Evolutionary conservation across 2,329 filamentous ascomycete genomes (phyloP), one percentile per base, ranked within the genome.

Genomic region (Fusarium sp.): DNA sequence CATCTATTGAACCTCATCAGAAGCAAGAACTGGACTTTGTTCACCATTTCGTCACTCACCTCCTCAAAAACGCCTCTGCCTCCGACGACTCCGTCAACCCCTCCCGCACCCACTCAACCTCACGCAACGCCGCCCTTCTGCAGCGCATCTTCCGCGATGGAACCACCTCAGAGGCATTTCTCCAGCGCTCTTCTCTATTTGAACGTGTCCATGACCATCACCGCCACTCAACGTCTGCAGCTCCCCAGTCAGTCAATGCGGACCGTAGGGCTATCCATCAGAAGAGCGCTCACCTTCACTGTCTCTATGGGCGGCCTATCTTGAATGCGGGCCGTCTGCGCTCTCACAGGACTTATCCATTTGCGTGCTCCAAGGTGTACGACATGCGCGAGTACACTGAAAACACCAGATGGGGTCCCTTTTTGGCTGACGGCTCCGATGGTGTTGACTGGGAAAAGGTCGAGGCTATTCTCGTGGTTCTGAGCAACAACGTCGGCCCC

Each of bases 361-460:
- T 84, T 69, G 91, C 92, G 1, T 85, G 88, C 58, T 86, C 88
- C 49, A 86, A 87, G 66, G 90, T 94, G 3, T 95, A 94, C 70
- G 91, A 94, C 74, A 79, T 94, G 51, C 83, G 91, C 1, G 84
- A 90, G 69, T 92, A 93, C 77, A 90, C 86, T 0, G 76, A 80
- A 2, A 76, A 78, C 25, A 90, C 85, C 1, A 77, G 83, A 34
- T 94, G 91, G 91, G 92, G 92, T 0, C 92, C 92, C 0, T 94
- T 92, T 73, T 80, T 85, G 73, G 81, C 86, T 54, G 91, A 93
- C 73, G 87, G 85, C 1, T 84, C 82, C 2, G 84, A 83, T 57
- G 78, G 79, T 5, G 89, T 92, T 0, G 91, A 95, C 77, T 95
- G 92, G 92, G 91, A 94, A 78, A 92, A 91, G 80, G 80, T 93